Percentiles rank a stretch among this genome's conserved stretches.
Evolutionary conservation across 2,329 filamentous ascomycete species (phyloP).

Genomic region (Ophiostoma montium): DNA sequence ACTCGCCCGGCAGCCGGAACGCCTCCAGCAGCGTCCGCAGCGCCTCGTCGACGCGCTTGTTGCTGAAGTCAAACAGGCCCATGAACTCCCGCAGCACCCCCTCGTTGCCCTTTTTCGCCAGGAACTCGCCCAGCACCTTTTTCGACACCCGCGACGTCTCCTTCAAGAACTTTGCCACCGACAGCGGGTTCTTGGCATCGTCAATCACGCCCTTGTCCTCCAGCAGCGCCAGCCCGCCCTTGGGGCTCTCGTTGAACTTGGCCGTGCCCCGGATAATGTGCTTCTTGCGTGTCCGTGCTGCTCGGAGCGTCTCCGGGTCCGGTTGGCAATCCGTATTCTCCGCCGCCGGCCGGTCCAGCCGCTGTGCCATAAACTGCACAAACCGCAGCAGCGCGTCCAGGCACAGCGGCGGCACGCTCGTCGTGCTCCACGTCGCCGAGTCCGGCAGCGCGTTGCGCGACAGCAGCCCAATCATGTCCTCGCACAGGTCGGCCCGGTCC

Average conservation of each 20-base stretch:
- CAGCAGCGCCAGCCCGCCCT: constrained; percentile 74
- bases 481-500: constrained; percentile 79
- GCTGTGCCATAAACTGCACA: constrained; percentile 80
- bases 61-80: constrained; percentile 72
- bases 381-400: constrained; percentile 83
- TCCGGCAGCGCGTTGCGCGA: constrained; percentile 93
- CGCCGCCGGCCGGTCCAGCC: constrained; percentile 56
- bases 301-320: constrained; percentile 47
- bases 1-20: constrained; percentile 89
- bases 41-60: constrained; percentile 80
- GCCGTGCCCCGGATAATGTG: constrained; percentile 75
- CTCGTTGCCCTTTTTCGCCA: constrained; percentile 85
- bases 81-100: constrained; percentile 74
- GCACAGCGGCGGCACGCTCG: constrained; percentile 89
- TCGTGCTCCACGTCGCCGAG: constrained; percentile 97
- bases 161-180: constrained; percentile 75
- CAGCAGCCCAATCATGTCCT: constrained; percentile 86
- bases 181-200: constrained; percentile 56
- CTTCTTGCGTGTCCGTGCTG: constrained; percentile 68
- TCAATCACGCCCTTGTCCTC: constrained; percentile 75
- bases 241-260: constrained; percentile 93
- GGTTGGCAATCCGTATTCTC: constrained; percentile 51
- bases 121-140: constrained; percentile 76
- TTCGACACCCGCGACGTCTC: constrained; percentile 83
- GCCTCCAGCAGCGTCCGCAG: constrained; percentile 74